These are phyloP conservation scores for Solanum chilense DNA, from an alignment of 257 asterid genomes.

Conservation along the genomic window DNA sequence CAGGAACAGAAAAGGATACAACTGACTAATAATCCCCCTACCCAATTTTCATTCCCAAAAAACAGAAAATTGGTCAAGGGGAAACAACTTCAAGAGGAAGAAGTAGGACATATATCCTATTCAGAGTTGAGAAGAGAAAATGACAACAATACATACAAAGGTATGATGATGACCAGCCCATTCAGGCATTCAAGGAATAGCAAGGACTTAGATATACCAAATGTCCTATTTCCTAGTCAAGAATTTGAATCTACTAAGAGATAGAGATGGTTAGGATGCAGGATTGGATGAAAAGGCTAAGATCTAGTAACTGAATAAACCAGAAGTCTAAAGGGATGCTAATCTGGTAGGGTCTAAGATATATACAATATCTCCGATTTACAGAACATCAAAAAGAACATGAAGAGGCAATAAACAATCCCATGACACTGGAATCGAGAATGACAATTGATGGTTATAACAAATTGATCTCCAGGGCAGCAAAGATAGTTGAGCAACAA, in stretches of 20 bases:
- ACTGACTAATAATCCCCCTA: conserved; percentile 30
- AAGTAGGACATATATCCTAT: conserved; percentile 18
- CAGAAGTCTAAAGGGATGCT: background rate
- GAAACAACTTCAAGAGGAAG: conserved; percentile 16
- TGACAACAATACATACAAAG: background rate
- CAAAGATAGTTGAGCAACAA: background rate
- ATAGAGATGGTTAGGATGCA: background rate
- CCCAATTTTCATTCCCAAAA: conserved; percentile 53
- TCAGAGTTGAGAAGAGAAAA: background rate
- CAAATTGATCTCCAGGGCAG: background rate
- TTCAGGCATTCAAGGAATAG: conserved; percentile 6
- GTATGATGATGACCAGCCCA: background rate
- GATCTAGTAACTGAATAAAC: background rate
- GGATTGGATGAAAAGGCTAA: background rate
- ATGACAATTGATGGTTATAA: background rate
- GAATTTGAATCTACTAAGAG: background rate
- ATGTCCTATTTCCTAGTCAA: background rate
- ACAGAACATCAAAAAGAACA: background rate
- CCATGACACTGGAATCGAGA: background rate
- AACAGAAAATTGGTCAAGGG: conserved; percentile 32
- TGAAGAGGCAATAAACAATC: background rate
- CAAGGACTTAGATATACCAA: background rate
- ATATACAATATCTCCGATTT: background rate
- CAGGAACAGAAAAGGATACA: conserved; percentile 13
- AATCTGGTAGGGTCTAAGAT: background rate